Evolutionary conservation across 495 filamentous ascomycete genomes (phyloP).

Genomic region (Neohortaea acidophila): DNA sequence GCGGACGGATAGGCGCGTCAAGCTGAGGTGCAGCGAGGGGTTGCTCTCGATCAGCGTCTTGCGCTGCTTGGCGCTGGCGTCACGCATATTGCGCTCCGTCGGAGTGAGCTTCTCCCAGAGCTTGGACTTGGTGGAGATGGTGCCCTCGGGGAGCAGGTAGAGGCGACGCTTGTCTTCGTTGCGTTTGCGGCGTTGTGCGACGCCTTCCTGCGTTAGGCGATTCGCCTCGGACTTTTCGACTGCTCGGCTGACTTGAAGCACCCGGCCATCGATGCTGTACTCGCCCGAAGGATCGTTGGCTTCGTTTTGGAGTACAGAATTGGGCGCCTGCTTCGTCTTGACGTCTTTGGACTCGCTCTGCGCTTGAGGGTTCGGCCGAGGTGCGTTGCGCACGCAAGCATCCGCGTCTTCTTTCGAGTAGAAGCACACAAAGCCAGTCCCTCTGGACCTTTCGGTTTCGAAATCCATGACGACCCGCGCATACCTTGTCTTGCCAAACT

Average conservation of each 20-base stretch:
- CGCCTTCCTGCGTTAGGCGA: slow-evolving; percentile 54
- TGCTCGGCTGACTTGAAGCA: slow-evolving; percentile 69
- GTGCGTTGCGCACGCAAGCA: slow-evolving; percentile 57
- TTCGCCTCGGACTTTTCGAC: slow-evolving; percentile 65
- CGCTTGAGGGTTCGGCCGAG: slow-evolving; percentile 26
- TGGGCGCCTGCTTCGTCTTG: slow-evolving; percentile 2
- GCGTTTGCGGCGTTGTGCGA: slow-evolving; percentile 45
- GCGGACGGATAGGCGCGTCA: slow-evolving; percentile 85
- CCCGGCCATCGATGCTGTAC: slow-evolving; percentile 79
- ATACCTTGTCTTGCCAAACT: slow-evolving; percentile 75
- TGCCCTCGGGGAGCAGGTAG: slow-evolving; percentile 78
- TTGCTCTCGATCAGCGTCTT: slow-evolving; percentile 81
- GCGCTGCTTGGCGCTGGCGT: slow-evolving; percentile 74
- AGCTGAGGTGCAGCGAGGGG: slow-evolving; percentile 71
- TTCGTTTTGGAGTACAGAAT: slow-evolving; percentile 71
- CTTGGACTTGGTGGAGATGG: slow-evolving; percentile 52
- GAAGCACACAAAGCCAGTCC: slow-evolving; percentile 93
- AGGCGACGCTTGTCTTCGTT: slow-evolving; percentile 84
- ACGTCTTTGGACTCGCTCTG: slow-evolving; percentile 11
- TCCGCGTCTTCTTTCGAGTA: slow-evolving; percentile 56
- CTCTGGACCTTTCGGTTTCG: slow-evolving; percentile 67
- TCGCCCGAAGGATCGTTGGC: slow-evolving; percentile 56
- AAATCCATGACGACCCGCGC: slow-evolving; percentile 77
- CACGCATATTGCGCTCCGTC: slow-evolving; percentile 71
- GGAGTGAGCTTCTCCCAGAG: slow-evolving; percentile 62